Evolutionary conservation across 805 yeast species (phyloP).

Genomic region (Saccharomyces kudriavzevii): DNA sequence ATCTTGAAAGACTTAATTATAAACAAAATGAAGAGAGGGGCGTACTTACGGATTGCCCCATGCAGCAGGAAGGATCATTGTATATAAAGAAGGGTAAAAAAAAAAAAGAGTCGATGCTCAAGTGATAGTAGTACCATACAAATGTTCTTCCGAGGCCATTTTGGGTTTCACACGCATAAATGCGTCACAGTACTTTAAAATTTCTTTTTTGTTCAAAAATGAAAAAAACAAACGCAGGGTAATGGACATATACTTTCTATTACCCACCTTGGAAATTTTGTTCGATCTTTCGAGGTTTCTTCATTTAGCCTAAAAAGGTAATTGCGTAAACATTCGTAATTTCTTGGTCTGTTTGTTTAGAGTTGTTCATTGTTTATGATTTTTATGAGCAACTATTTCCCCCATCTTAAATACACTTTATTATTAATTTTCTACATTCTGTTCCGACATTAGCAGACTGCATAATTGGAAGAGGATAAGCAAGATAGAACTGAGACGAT

Average conservation of each 20-base stretch:
- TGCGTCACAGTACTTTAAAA: neutral
- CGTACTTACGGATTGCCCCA: neutral
- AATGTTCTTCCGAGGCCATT: too few species aligned
- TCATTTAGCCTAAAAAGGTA: conserved; percentile 6
- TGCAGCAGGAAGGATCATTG: neutral
- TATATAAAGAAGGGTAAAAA: neutral
- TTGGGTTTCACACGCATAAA: too few species aligned
- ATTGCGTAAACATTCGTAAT: conserved; percentile 3
- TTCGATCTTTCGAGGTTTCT: conserved; percentile 1
- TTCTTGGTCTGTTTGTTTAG: neutral
- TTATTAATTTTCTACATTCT: neutral
- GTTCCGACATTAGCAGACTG: neutral
- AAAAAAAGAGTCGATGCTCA: too few species aligned
- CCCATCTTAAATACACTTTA: neutral
- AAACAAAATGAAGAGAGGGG: neutral
- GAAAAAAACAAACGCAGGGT: neutral
- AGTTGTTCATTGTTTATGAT: neutral
- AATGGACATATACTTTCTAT: neutral
- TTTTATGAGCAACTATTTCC: neutral
- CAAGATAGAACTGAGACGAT: neutral
- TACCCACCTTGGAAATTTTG: conserved; percentile 1
- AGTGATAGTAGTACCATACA: too few species aligned
- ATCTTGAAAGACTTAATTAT: neutral
- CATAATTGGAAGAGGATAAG: neutral
- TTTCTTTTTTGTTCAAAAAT: neutral